Evolutionary conservation across 805 yeast genomes (phyloP).

Genomic region (Starmerella stellata): DNA sequence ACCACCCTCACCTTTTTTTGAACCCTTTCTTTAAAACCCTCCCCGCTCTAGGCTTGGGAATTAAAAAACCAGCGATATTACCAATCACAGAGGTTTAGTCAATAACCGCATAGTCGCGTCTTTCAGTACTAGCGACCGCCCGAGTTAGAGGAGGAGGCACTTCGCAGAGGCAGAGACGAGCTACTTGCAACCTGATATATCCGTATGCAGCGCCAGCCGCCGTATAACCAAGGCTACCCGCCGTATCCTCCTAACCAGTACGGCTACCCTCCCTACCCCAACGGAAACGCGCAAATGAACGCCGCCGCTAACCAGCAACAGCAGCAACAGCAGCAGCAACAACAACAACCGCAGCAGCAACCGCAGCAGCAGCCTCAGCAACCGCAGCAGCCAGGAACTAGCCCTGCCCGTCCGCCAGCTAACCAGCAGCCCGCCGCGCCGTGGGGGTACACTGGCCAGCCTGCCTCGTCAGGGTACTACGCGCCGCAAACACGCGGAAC

Average conservation of each 20-base stretch:
- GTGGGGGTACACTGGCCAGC: background rate
- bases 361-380: too few relatives aligned
- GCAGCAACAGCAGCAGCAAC: constrained; percentile 2
- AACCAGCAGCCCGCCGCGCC: background rate
- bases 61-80: too few relatives aligned
- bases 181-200: too few relatives aligned
- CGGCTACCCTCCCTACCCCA: constrained; percentile 2
- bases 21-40: too few relatives aligned
- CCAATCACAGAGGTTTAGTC: too few relatives aligned
- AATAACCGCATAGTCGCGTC: too few relatives aligned
- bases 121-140: too few relatives aligned
- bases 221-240: constrained; percentile 9
- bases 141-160: too few relatives aligned
- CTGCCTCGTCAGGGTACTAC: background rate
- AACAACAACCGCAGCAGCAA: constrained; percentile 2
- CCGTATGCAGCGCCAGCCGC: constrained; percentile 8
- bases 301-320: constrained; percentile 5
- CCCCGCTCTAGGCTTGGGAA: too few relatives aligned
- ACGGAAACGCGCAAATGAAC: background rate
- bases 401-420: background rate
- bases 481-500: too few relatives aligned
- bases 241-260: constrained; percentile 5
- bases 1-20: too few relatives aligned
- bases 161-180: too few relatives aligned
- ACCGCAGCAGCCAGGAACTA: constrained; percentile 1